Evolutionary conservation across 257 asterid genomes (phyloP).

Genomic region (Solanum microdontum): DNA sequence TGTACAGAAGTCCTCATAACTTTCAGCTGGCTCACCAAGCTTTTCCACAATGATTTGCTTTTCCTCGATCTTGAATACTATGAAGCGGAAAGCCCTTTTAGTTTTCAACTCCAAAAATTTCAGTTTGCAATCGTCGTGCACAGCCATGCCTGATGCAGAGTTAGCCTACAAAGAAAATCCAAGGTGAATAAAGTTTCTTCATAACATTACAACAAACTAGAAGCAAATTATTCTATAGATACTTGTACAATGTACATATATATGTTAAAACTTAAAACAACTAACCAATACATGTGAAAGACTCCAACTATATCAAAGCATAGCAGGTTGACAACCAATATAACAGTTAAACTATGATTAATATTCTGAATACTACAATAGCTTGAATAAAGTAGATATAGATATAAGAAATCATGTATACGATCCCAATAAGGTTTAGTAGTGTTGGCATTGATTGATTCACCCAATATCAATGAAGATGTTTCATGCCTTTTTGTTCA

Average conservation of each 20-base stretch:
- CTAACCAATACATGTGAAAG: background rate
- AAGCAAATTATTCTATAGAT: background rate
- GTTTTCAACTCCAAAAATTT: background rate
- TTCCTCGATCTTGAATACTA: background rate
- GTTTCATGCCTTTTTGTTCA: background rate
- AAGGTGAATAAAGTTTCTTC: background rate
- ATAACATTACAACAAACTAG: background rate
- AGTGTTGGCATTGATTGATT: background rate
- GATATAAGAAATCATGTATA: background rate
- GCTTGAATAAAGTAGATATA: background rate
- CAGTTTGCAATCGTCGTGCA: conserved; percentile 2
- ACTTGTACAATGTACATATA: background rate
- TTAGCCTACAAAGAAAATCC: background rate
- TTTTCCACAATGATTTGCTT: conserved; percentile 4
- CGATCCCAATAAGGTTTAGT: background rate
- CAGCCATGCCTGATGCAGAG: conserved; percentile 1
- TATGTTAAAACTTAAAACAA: background rate
- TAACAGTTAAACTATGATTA: background rate
- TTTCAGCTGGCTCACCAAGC: conserved; percentile 3
- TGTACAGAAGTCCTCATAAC: conserved; percentile 2
- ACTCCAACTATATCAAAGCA: background rate
- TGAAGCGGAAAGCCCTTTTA: background rate
- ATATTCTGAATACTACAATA: background rate
- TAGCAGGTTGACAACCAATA: background rate
- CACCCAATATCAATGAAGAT: background rate